Base-by-base conservation (phyloP, 192 early-diverging fungal species). In the Chytriomyces sp. region DNA sequence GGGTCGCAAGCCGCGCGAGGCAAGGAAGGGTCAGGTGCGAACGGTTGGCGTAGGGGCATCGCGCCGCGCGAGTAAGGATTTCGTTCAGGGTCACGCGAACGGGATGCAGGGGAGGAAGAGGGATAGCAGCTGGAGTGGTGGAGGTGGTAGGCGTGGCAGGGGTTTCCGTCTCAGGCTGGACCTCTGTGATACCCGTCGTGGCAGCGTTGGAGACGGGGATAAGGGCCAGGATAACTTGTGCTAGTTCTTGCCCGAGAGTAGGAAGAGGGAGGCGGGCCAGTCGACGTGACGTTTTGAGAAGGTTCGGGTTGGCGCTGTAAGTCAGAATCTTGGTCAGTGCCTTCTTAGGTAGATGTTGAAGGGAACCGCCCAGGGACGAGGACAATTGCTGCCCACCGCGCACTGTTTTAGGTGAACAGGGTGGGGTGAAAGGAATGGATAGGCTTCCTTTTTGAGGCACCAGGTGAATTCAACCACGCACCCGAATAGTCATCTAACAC, bases 301-400 rank as follows among this genome's bases (percentile, higher is more conserved):
- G 52, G 55, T 74, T 74, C 30, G 63, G 26, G 40, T 74, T 74
- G 22, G 33, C 34, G 22, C 54, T 59, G 49, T 74, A 66, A 44
- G 66, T 64, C 14, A 74, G 73, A 31, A 74, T 74, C 26, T 40
- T 56, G n/a, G 63, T 59, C 28, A 74, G 73, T 4, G 73, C 61
- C 4, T 38, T 5, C 32, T 74, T 74, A 5, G 73, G 73, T 14
- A 74, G 53, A 38, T 59, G 34, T 30, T 63, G 39, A 8, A 73
- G 52, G n/a, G 65, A 37, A n/a, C n/a, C n/a, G n/a, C n/a, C n/a
- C n/a, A n/a, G n/a, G 41, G 41, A 17, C 41, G 41, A 49, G 10
- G 41, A 49, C n/a, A n/a, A n/a, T 49, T 49, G 41, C 10, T 17
- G 10, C n/a, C 41, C 41, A 17, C 41, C 41, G n/a, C 5, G 10